Conservation (phyloP, 2,329 filamentous ascomycete genomes). For the Mariannaea elegans region DNA sequence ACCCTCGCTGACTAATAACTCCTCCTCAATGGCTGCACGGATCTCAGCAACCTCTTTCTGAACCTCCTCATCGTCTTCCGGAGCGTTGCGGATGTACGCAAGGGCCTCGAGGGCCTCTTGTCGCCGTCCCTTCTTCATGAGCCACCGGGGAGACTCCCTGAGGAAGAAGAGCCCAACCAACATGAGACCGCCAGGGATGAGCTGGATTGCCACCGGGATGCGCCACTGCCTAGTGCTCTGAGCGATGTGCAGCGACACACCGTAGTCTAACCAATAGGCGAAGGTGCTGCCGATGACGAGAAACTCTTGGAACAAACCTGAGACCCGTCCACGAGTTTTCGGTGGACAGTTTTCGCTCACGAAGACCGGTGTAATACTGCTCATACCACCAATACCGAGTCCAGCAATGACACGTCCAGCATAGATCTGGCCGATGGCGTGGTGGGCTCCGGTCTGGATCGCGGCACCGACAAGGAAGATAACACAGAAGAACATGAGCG, state of each 20-base stretch:
- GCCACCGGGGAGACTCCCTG: constrained; percentile 34
- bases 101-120: constrained; percentile 22
- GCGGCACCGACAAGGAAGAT: constrained; percentile 31
- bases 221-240: constrained; percentile 27
- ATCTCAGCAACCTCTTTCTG: constrained; percentile 8
- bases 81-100: constrained; percentile 12
- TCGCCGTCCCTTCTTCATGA: constrained; percentile 29
- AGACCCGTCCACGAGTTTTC: constrained; percentile 31
- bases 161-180: constrained; percentile 12
- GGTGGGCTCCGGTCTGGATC: constrained; percentile 27
- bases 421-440: constrained; percentile 33
- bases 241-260: constrained; percentile 24
- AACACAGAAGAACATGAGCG: constrained; percentile 29
- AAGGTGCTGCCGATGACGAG: constrained; percentile 32
- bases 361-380: constrained; percentile 35
- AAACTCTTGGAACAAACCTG: constrained; percentile 35
- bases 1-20: constrained; percentile 7
- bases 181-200: constrained; percentile 15
- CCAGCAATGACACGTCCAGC: constrained; percentile 35
- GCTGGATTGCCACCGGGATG: constrained; percentile 16
- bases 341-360: constrained; percentile 34
- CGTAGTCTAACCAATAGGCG: constrained; percentile 29
- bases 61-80: not conserved
- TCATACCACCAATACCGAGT: constrained; percentile 38
- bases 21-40: not conserved